Evolutionary conservation across 192 early-diverging fungal species (phyloP).

Genomic region (Mortierella claussenii): DNA sequence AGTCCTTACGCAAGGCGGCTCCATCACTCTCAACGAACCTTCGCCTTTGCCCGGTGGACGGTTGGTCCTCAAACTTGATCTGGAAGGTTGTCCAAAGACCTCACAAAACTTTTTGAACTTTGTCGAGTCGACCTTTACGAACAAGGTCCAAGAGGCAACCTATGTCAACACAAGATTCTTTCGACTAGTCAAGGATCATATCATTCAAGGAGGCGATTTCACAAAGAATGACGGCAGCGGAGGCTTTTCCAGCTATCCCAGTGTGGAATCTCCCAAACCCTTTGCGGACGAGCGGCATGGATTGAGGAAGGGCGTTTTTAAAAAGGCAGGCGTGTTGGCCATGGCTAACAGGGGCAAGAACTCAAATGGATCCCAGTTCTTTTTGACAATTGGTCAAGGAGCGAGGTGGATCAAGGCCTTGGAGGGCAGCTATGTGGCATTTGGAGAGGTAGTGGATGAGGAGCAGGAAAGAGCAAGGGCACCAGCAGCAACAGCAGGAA

Average conservation of each 20-base stretch:
- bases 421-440: conserved; percentile 43
- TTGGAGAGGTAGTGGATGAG: conserved; percentile 33
- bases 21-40: conserved; percentile 38
- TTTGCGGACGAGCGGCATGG: conserved; percentile 48
- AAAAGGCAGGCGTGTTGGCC: conserved; percentile 32
- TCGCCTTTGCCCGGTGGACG: conserved; percentile 38
- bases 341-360: conserved; percentile 53
- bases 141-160: conserved; percentile 44
- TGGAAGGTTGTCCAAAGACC: conserved; percentile 38
- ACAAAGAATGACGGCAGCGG: conserved; percentile 49
- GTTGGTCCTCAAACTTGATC: conserved; percentile 30
- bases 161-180: conserved; percentile 46
- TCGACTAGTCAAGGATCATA: conserved; percentile 50
- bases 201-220: conserved; percentile 47
- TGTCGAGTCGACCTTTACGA: conserved; percentile 35
- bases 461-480: neutral
- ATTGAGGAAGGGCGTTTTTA: conserved; percentile 39
- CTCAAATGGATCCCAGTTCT: conserved; percentile 50
- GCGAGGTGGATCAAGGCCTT: conserved; percentile 41
- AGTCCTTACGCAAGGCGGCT: conserved; percentile 28
- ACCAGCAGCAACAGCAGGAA: neutral
- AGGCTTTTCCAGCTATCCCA: conserved; percentile 33
- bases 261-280: conserved; percentile 46
- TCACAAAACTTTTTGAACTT: conserved; percentile 44
- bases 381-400: conserved; percentile 41